Percentiles rank a stretch among this genome's conserved stretches.
These are phyloP conservation scores for Eimeria sp. DNA, from an alignment of 169 alveolate species.

Conservation along the genomic window DNA sequence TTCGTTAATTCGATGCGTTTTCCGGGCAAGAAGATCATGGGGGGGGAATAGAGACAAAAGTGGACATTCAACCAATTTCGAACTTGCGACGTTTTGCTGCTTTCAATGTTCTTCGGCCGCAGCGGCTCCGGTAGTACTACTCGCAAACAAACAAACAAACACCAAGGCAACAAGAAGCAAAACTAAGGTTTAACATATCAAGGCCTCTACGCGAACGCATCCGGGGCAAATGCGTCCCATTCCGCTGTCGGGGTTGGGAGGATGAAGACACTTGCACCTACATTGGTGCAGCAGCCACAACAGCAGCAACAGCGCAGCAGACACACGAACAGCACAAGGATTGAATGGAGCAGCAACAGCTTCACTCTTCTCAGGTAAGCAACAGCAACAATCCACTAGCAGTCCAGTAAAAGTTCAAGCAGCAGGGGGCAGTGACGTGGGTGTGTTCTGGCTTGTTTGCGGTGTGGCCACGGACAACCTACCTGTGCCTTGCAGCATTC, in stretches of 20 bases:
- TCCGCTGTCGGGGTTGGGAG: neutral
- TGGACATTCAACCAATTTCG: slow-evolving; percentile 82
- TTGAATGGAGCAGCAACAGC: neutral
- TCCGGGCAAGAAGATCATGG: slow-evolving; percentile 40
- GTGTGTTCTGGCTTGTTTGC: neutral
- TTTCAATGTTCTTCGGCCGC: slow-evolving; percentile 67
- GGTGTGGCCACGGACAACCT: neutral
- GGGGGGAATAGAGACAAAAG: slow-evolving; percentile 75
- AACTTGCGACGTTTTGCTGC: slow-evolving; percentile 62
- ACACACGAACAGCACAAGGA: neutral
- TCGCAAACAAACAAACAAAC: neutral
- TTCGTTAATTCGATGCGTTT: slow-evolving; percentile 56
- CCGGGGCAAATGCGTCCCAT: neutral
- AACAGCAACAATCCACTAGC: neutral
- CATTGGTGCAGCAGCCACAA: neutral
- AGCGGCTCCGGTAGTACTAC: slow-evolving; percentile 76
- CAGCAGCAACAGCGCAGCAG: slow-evolving; percentile 21
- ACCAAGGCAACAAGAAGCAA: neutral
- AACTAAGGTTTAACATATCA: neutral
- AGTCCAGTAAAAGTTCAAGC: neutral
- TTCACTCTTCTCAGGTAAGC: neutral
- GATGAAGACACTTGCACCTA: neutral
- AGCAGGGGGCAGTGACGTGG: neutral
- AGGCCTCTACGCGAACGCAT: neutral
- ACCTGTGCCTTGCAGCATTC: slow-evolving; percentile 69